A percentile compares a stretch with the other conserved stretches of the same genome.
These are phyloP conservation scores for Leccinellum rugosiceps DNA, from an alignment of 768 basidiomycete species.

Conservation along the genomic window DNA sequence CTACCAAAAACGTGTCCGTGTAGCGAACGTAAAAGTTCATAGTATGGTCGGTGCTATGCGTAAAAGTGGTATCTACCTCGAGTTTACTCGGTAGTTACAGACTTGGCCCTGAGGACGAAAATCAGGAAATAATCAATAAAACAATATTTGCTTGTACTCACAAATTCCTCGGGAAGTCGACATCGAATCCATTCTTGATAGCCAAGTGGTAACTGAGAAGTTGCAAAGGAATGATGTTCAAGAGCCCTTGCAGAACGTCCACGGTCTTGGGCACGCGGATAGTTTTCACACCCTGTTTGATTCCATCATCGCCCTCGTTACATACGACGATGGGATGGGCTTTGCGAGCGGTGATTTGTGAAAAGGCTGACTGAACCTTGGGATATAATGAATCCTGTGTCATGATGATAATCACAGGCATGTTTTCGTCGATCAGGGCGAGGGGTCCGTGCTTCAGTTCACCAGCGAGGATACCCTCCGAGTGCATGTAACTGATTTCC, in stretches of 20 bases:
- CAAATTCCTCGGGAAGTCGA: constrained; percentile 98
- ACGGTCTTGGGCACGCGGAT: constrained; percentile 94
- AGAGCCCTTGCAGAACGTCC: constrained; percentile 89
- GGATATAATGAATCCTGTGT: constrained; percentile 97
- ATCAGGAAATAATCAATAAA: constrained; percentile 9
- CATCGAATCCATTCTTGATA: constrained; percentile 92
- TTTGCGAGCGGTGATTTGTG: constrained; percentile 97
- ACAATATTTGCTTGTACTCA: constrained; percentile 37
- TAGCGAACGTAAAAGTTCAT: constrained; percentile 15
- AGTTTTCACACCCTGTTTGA: constrained; percentile 72
- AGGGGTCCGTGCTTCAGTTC: constrained; percentile 99
- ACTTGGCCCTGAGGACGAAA: constrained; percentile 56
- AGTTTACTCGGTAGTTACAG: constrained; percentile 68
- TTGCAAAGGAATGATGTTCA: constrained; percentile 97
- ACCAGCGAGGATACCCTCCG: constrained; percentile 86
- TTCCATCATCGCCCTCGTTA: constrained; percentile 85
- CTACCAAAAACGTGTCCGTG: constrained; percentile 25
- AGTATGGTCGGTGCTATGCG: background rate
- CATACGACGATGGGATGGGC: constrained; percentile 94
- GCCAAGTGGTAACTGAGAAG: constrained; percentile 95
- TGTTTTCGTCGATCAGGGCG: constrained; percentile 96
- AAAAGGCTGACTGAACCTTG: constrained; percentile 94
- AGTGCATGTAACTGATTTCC: constrained; percentile 83
- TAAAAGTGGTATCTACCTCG: background rate
- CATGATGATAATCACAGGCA: constrained; percentile 99